Evolutionary conservation across 495 filamentous ascomycete genomes (phyloP).

Genomic region (Hypoxylon lienhwacheense): DNA sequence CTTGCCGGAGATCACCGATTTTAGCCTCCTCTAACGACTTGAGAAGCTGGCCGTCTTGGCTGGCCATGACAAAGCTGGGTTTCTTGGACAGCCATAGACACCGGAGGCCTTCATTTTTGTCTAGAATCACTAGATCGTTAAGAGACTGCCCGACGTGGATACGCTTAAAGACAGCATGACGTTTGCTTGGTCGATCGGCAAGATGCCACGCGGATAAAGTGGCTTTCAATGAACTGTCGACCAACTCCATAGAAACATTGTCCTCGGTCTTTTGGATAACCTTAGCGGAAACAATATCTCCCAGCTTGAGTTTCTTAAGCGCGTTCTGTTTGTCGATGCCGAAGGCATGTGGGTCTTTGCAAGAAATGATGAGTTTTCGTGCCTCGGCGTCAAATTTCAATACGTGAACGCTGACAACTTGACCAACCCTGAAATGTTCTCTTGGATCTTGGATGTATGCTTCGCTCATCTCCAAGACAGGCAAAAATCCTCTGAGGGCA

Average conservation of each 20-base stretch:
- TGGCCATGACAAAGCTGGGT: conserved; percentile 75
- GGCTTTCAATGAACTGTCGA: conserved; percentile 70
- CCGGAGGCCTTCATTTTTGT: conserved; percentile 72
- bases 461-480: conserved; percentile 95
- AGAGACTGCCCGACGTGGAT: conserved; percentile 80
- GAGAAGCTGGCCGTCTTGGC: conserved; percentile 65
- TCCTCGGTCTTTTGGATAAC: conserved; percentile 85
- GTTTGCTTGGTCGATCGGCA: conserved; percentile 77
- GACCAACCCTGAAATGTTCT: conserved; percentile 85
- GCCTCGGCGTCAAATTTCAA: conserved; percentile 72
- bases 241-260: conserved; percentile 74
- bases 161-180: conserved; percentile 69
- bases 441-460: conserved; percentile 86
- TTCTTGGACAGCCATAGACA: conserved; percentile 77
- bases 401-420: conserved; percentile 86
- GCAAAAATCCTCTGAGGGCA: conserved; percentile 76
- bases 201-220: conserved; percentile 75
- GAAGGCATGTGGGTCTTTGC: conserved; percentile 82
- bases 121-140: conserved; percentile 78
- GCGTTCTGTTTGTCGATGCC: conserved; percentile 73
- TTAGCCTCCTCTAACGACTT: conserved; percentile 67
- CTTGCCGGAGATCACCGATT: conserved; percentile 67
- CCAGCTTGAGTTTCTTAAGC: conserved; percentile 68
- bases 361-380: conserved; percentile 79
- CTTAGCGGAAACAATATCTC: conserved; percentile 70